phyloP scores from a whole-genome alignment of 352 stramenopile species.

The Pythium myriotylum region DNA sequence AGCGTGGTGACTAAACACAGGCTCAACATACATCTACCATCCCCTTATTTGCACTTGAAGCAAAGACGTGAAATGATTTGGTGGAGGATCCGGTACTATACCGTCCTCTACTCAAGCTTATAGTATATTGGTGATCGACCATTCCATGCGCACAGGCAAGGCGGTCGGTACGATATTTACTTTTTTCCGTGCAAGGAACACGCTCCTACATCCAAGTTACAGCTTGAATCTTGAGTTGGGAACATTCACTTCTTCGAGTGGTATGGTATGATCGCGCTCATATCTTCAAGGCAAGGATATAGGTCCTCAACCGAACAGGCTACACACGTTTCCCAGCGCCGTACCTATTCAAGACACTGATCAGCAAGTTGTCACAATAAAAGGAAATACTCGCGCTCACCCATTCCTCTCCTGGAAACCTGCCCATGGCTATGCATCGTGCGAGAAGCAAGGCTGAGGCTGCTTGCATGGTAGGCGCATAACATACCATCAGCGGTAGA shows the following conservation, averaged over 20 bases:
- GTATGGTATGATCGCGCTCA: slow-evolving; percentile 13
- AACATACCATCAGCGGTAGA: slow-evolving; percentile 49
- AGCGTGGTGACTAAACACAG: too few species aligned
- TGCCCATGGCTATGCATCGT: slow-evolving; percentile 15
- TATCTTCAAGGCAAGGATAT: slow-evolving; percentile 14
- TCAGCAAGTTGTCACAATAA: neutral
- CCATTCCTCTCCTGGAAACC: slow-evolving; percentile 16
- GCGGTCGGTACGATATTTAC: too few species aligned
- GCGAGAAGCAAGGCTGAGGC: slow-evolving; percentile 50
- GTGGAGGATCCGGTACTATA: too few species aligned
- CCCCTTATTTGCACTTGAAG: too few species aligned
- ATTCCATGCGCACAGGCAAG: too few species aligned
- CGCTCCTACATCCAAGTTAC: too few species aligned
- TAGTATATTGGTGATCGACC: too few species aligned
- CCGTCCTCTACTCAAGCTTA: too few species aligned
- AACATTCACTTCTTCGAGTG: slow-evolving; percentile 16
- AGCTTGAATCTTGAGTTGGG: too few species aligned
- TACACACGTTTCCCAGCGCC: neutral
- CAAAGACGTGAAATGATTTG: too few species aligned
- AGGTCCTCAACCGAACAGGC: slow-evolving; percentile 6
- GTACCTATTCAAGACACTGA: neutral
- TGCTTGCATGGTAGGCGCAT: slow-evolving; percentile 53
- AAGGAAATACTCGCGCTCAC: slow-evolving; percentile 2
- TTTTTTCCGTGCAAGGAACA: too few species aligned
- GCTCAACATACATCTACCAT: too few species aligned